Conservation (phyloP, 495 filamentous ascomycete species). For the Penicillium chermesinum region DNA sequence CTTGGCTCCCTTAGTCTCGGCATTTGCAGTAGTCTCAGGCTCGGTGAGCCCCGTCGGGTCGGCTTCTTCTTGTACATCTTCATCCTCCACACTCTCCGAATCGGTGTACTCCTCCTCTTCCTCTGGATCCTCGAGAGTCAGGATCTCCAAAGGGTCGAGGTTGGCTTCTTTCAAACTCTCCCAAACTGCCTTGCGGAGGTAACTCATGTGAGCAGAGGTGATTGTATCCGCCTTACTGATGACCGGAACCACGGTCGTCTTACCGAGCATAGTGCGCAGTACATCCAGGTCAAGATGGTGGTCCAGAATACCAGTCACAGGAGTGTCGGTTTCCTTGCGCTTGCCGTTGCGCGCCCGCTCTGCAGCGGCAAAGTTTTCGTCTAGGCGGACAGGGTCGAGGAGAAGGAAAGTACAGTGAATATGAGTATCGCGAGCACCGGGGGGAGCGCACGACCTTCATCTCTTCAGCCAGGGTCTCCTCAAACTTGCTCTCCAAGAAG, state of each 20-base stretch:
- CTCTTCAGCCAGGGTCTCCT: conserved; percentile 95
- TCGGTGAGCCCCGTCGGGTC: conserved; percentile 37
- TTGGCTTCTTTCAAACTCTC: conserved; percentile 78
- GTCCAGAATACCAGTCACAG: conserved; percentile 63
- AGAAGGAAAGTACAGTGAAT: conserved; percentile 94
- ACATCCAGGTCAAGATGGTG: conserved; percentile 89
- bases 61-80: conserved; percentile 16
- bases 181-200: conserved; percentile 87
- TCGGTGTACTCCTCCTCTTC: conserved; percentile 56
- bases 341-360: conserved; percentile 53
- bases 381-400: conserved; percentile 82
- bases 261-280: conserved; percentile 80
- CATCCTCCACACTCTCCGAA: conserved; percentile 53
- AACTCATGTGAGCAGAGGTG: conserved; percentile 86
- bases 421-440: conserved; percentile 91
- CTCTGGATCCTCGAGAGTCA: conserved; percentile 66
- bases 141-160: conserved; percentile 81
- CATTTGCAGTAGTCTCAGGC: conserved; percentile 14
- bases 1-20: conserved; percentile 9
- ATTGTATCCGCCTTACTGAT: conserved; percentile 97
- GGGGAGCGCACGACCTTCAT: conserved; percentile 93
- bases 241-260: conserved; percentile 92
- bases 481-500: conserved; percentile 96
- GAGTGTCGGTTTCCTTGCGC: conserved; percentile 44
- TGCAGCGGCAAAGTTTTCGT: conserved; percentile 70